These are phyloP conservation scores for Akanthomyces dipterigenus DNA, from an alignment of 2,329 filamentous ascomycete genomes.

Conservation along the genomic window DNA sequence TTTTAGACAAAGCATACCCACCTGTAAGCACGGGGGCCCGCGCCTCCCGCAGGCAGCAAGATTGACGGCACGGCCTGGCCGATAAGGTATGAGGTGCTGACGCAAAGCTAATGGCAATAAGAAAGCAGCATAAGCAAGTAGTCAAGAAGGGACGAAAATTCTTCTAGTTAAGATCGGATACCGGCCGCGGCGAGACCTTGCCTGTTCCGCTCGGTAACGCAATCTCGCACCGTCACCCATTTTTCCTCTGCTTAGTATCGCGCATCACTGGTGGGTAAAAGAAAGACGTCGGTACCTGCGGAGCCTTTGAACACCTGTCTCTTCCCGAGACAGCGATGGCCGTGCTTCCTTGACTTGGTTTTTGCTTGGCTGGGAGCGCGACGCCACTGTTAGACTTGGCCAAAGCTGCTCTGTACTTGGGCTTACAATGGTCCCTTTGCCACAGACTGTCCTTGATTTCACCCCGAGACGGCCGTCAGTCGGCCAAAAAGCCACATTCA, in stretches of 20 bases:
- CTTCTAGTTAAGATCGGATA: conserved; percentile 2
- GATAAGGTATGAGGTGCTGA: conserved; percentile 2
- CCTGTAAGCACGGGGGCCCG: not conserved
- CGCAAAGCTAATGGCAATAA: not conserved
- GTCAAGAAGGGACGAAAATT: not conserved
- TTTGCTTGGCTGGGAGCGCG: not conserved
- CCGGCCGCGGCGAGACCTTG: conserved; percentile 3
- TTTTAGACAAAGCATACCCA: not conserved
- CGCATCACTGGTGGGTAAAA: not conserved
- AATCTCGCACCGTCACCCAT: not conserved
- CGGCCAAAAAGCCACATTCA: not conserved
- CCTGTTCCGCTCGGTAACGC: not conserved
- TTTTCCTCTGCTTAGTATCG: not conserved
- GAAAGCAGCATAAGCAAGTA: not conserved
- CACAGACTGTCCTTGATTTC: not conserved
- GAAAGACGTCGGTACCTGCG: not conserved
- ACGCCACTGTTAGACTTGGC: not conserved
- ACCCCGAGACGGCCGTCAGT: not conserved
- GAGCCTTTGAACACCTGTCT: not conserved
- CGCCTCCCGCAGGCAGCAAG: conserved; percentile 3
- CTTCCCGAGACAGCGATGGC: not conserved
- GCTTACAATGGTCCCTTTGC: not conserved
- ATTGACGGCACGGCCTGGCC: conserved; percentile 2
- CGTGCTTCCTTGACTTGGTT: not conserved
- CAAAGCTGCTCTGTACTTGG: not conserved